A percentile compares a stretch with the other conserved stretches of the same genome.
Evolutionary conservation across 768 basidiomycete species (phyloP).

Genomic region (Exidia glandulosa): DNA sequence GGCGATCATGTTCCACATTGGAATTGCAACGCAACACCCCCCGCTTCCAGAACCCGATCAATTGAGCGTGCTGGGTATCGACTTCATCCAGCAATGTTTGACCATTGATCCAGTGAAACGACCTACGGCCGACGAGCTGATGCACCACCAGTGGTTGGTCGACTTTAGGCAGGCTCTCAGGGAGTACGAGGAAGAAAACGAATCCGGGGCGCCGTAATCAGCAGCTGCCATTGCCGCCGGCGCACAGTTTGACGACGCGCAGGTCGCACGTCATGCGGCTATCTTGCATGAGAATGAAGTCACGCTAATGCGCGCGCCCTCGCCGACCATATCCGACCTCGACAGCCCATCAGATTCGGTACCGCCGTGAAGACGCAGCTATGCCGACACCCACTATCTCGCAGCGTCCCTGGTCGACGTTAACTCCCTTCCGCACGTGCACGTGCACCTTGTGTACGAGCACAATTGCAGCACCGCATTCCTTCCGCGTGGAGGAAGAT

Average conservation of each 20-base stretch:
- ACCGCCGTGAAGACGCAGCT: too few species aligned
- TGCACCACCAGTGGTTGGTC: constrained; percentile 84
- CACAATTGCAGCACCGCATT: too few species aligned
- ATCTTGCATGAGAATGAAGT: constrained; percentile 50
- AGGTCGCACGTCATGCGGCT: constrained; percentile 44
- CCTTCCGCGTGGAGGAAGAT: too few species aligned
- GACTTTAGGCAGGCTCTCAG: constrained; percentile 63
- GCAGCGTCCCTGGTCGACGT: too few species aligned
- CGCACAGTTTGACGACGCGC: constrained; percentile 37
- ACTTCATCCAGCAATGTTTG: constrained; percentile 87
- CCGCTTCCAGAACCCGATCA: constrained; percentile 87
- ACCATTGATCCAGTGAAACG: constrained; percentile 76
- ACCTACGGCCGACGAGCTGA: constrained; percentile 75
- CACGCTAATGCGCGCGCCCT: constrained; percentile 39
- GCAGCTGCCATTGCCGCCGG: constrained; percentile 35
- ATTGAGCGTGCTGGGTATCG: constrained; percentile 79
- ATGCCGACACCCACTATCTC: too few species aligned
- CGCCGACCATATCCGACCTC: constrained; percentile 22
- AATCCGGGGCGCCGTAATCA: constrained; percentile 41
- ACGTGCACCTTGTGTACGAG: too few species aligned
- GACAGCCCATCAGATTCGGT: constrained; percentile 17
- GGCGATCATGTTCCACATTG: constrained; percentile 99
- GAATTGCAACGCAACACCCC: constrained; percentile 92
- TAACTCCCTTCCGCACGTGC: too few species aligned
- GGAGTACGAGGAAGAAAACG: constrained; percentile 45